Base-by-base conservation (phyloP, 2,329 filamentous ascomycete species). In the Fusarium verrucosum region DNA sequence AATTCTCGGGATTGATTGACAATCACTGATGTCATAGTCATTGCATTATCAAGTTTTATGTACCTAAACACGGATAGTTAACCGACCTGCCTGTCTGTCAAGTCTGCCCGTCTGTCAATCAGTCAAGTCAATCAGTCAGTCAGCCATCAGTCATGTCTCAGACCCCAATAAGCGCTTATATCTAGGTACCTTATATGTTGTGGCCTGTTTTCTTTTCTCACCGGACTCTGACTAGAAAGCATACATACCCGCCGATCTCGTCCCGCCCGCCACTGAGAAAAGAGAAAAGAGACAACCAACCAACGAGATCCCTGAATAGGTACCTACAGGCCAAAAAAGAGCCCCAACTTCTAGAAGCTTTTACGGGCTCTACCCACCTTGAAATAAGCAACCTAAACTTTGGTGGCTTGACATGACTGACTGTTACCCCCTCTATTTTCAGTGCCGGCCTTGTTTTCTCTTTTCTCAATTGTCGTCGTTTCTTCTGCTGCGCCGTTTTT, bases 251-350 rank as follows among this genome's bases (percentile, higher is more conserved):
- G 40, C 25, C 36, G 28, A 51, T 55, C 46, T 23, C 46, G 25
- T 55, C 46, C 30, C 46, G 25, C 50, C 28, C 36, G 17, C 50
- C 25, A 50, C 33, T 26, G 46, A 51, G 61, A 58, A 13, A 66
- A 64, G 63, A 67, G 63, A 65, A 52, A 66, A 66, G 63, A 66
- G 63, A 67, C 46, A 66, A 66, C 52, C n/a, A n/a, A 38, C 54
- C 28, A 36, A 17, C 17, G 7, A 8, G 30, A 14, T 32, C n/a
- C 23, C n/a, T n/a, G n/a, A n/a, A n/a, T n/a, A n/a, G n/a, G n/a
- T n/a, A n/a, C n/a, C n/a, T n/a, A n/a, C n/a, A n/a, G n/a, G n/a
- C n/a, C 22, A n/a, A 10, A 30, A 30, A 23, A 30, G n/a, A 51
- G 40, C 32, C 32, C 30, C 28, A 46, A 32, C 26, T 52, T 65